Evolutionary conservation across 495 filamentous ascomycete species (phyloP).

Genomic region (Daldinia caldariorum): DNA sequence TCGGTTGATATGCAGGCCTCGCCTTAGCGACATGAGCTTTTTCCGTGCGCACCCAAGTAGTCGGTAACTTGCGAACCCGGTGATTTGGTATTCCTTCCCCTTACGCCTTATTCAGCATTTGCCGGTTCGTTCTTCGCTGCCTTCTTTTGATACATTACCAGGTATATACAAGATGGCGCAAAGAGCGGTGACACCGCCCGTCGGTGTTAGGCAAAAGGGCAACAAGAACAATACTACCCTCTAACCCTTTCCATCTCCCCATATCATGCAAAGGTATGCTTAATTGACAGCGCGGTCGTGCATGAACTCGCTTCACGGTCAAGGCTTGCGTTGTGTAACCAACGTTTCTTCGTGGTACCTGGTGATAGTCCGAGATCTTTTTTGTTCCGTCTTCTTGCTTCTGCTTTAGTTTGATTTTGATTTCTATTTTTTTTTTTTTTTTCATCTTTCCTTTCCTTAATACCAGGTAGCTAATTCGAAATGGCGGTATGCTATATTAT

Average conservation of each 20-base stretch:
- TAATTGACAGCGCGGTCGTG: slow-evolving; percentile 17
- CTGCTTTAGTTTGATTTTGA: too few relatives aligned
- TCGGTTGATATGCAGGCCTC: background rate
- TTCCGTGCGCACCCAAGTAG: slow-evolving; percentile 21
- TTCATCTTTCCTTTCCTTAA: background rate
- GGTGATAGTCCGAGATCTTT: background rate
- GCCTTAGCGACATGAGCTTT: slow-evolving; percentile 16
- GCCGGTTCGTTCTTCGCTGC: background rate
- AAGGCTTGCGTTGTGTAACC: background rate
- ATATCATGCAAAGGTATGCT: background rate
- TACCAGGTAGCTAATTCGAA: too few relatives aligned
- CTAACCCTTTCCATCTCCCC: background rate
- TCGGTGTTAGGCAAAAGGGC: background rate
- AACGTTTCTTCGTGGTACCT: background rate
- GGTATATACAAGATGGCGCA: slow-evolving; percentile 13
- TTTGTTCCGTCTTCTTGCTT: background rate
- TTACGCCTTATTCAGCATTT: background rate
- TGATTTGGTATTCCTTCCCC: slow-evolving; percentile 18
- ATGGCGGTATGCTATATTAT: too few relatives aligned
- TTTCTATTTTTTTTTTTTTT: background rate
- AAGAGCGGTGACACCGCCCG: slow-evolving; percentile 40
- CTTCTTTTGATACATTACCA: background rate
- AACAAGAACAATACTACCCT: background rate
- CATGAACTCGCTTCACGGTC: slow-evolving; percentile 23
- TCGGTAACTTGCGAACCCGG: slow-evolving; percentile 28